Evolutionary conservation across 202 grass and related monocot genomes (phyloP).

Genomic region (Musa balbisiana): DNA sequence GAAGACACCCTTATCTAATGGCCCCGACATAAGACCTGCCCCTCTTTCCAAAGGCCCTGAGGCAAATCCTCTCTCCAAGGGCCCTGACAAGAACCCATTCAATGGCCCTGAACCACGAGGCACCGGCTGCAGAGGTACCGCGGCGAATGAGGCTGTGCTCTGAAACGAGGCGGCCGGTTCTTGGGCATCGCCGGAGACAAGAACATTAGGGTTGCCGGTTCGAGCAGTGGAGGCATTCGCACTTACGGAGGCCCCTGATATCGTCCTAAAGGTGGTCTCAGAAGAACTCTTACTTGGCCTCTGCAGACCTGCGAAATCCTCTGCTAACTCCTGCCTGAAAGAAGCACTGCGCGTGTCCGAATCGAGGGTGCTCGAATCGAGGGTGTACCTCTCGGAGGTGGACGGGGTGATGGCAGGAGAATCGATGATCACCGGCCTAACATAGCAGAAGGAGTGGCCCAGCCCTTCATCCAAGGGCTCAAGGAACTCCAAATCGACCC

Average conservation of each 20-base stretch:
- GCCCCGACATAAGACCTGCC: constrained; percentile 55
- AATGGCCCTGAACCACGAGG: constrained; percentile 59
- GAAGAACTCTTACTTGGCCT: constrained; percentile 42
- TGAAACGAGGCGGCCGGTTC: constrained; percentile 75
- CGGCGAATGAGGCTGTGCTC: constrained; percentile 68
- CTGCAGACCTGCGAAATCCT: constrained; percentile 35
- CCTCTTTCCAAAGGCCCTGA: constrained; percentile 56
- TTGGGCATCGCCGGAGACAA: constrained; percentile 32
- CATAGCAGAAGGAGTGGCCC: constrained; percentile 91
- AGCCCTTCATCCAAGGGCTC: constrained; percentile 79
- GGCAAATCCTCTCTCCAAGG: constrained; percentile 71
- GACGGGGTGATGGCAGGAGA: constrained; percentile 72
- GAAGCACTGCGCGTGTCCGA: constrained; percentile 63
- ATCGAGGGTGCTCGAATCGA: constrained; percentile 69
- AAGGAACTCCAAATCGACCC: constrained; percentile 66
- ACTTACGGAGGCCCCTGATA: constrained; percentile 81
- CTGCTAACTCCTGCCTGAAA: constrained; percentile 51
- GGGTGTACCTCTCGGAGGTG: constrained; percentile 79
- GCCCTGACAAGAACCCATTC: constrained; percentile 77
- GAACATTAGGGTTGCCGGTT: constrained; percentile 55
- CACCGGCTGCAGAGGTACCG: constrained; percentile 66
- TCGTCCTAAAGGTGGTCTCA: constrained; percentile 64
- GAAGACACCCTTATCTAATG: constrained; percentile 67
- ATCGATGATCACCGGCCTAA: constrained; percentile 46
- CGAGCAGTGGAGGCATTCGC: constrained; percentile 67